A percentile compares a stretch with the other conserved stretches of the same genome.
Evolutionary conservation across 352 stramenopile genomes (phyloP).

Genomic region (Thraustochytrium sp.): DNA sequence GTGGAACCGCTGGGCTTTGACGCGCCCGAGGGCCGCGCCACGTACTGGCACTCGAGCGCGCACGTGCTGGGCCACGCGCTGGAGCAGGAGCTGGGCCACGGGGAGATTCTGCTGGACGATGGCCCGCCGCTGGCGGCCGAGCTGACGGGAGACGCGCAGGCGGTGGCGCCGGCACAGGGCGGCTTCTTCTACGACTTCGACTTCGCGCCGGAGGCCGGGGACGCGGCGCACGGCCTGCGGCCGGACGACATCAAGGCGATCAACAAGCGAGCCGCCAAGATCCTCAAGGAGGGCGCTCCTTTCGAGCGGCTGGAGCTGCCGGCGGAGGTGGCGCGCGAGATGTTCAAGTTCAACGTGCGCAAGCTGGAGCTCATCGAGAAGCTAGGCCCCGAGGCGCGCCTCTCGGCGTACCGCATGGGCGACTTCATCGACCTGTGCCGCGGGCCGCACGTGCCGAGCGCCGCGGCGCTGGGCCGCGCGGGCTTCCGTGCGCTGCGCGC

Average conservation of each 20-base stretch:
- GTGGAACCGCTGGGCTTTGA: conserved; percentile 94
- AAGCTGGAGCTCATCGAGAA: conserved; percentile 89
- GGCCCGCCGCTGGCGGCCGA: conserved; percentile 82
- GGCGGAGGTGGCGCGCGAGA: conserved; percentile 93
- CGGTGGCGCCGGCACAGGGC: background rate
- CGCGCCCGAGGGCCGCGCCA: conserved; percentile 84
- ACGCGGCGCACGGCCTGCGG: background rate
- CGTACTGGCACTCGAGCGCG: conserved; percentile 94
- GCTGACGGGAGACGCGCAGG: background rate
- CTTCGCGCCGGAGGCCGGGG: conserved; percentile 68
- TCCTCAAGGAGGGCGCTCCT: conserved; percentile 87
- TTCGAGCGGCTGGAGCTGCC: conserved; percentile 96
- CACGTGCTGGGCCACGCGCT: conserved; percentile 94
- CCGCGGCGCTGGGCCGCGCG: conserved; percentile 77
- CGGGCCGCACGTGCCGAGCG: conserved; percentile 91
- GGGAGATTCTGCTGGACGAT: conserved; percentile 78
- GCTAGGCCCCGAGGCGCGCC: conserved; percentile 79
- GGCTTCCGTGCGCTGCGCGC: conserved; percentile 86
- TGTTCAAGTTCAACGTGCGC: conserved; percentile 98
- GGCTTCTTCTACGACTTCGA: conserved; percentile 99
- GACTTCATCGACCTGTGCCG: conserved; percentile 96
- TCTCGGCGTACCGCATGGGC: conserved; percentile 95
- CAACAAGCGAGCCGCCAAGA: conserved; percentile 1
- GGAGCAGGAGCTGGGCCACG: conserved; percentile 89
- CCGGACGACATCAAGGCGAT: conserved; percentile 31